Evolutionary conservation across 768 basidiomycete species (phyloP), one percentile per base, ranked within the genome.

Genomic region (Cubamyces sp.): DNA sequence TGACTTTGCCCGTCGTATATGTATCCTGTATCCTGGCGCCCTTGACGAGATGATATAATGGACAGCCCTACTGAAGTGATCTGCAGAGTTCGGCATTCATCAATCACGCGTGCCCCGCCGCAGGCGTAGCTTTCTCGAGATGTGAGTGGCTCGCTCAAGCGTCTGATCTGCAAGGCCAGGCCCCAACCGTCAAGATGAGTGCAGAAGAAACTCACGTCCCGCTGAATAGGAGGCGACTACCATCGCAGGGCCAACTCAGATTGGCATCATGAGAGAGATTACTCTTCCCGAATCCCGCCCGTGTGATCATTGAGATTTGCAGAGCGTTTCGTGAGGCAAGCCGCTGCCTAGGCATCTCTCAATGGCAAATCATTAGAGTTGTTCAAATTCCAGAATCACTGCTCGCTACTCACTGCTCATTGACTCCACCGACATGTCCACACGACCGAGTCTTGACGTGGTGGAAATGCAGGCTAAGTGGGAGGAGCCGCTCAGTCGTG

Each of bases 1-100:
- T 59, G 49, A 59, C 57, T 59, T 58, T 59, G 49, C 57, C 49
- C 43, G 57, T 43, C 45, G 62, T 64, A 59, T 64, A 54, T 45
- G 46, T 28, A 49, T 57, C n/a, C 30, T 40, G 45, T 26, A 40
- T 52, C 54, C 46, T 54, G 48, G 41, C 46, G 40, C 46, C 23
- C 23, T 37, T 49, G 40, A 54, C 48, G 48, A 42, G 41, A 34
- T 61, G 61, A 62, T 52, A 43, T 9, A 15, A 23, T 49, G 62
- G 40, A 64, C 57, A 64, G 62, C 62, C 62, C 28, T 57, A 41
- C 53, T 53, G 49, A 52, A 53, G 57, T 64, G 62, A 64, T 64
- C 62, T 64, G 62, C 62, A 64, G 47, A 54, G 52, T 55, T 43
- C 34, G 47, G 41, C 18, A 30, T 16, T 42, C 46, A 64, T 64